phyloP scores from a whole-genome alignment of 1,284 basidiomycete genomes.

The Cutaneotrichosporon sp. region DNA sequence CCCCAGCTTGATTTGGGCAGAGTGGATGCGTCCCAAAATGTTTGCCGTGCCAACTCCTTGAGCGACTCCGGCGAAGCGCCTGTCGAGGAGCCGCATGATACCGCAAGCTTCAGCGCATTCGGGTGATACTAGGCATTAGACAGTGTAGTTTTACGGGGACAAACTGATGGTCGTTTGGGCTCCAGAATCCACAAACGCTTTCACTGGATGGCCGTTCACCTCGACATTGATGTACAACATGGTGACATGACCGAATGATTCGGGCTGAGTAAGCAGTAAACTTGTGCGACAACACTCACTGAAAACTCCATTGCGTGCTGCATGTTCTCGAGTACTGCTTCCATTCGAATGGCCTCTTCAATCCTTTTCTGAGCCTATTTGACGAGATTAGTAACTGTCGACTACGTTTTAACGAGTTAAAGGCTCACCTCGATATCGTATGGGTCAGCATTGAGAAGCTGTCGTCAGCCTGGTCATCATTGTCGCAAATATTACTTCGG shows the following conservation, averaged over 20 bases:
- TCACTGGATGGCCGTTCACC: conserved; percentile 83
- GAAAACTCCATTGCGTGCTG: conserved; percentile 85
- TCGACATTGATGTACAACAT: conserved; percentile 84
- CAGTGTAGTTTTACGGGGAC: conserved; percentile 34
- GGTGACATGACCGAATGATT: conserved; percentile 86
- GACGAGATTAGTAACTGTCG: not conserved
- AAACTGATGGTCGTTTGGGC: conserved; percentile 93
- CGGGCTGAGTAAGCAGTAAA: conserved; percentile 62
- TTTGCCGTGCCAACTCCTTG: conserved; percentile 93
- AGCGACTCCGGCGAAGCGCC: conserved; percentile 81
- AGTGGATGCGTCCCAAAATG: conserved; percentile 90
- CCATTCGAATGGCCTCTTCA: conserved; percentile 86
- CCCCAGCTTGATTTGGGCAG: conserved; percentile 81
- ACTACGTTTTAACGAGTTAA: too few species aligned
- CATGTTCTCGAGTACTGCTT: conserved; percentile 86
- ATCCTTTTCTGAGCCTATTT: conserved; percentile 70
- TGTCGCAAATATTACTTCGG: conserved; percentile 49
- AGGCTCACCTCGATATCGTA: conserved; percentile 69
- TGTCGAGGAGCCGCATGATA: conserved; percentile 89
- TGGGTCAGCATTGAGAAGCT: conserved; percentile 70
- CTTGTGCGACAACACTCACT: conserved; percentile 43
- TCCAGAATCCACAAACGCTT: conserved; percentile 96
- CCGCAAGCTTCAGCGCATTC: conserved; percentile 90
- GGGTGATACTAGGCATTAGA: conserved; percentile 67
- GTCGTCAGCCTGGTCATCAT: conserved; percentile 46